phyloP scores from a whole-genome alignment of 139 green algal species.

The Closterium sp. region DNA sequence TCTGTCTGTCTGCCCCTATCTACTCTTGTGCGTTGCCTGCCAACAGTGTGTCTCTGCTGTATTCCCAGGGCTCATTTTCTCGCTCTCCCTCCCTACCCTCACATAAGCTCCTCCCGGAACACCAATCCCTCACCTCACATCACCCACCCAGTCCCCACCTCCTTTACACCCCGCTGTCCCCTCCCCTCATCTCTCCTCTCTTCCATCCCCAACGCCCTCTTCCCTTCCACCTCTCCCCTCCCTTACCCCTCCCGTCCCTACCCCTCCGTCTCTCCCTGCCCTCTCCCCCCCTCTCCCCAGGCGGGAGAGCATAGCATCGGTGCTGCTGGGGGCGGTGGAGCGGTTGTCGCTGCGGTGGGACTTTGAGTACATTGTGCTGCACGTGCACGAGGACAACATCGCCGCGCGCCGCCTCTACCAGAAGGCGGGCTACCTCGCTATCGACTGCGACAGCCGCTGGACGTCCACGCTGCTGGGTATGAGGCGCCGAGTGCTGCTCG shows the following conservation, averaged over 20 bases:
- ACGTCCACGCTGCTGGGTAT: conserved; percentile 9
- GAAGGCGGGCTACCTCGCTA: conserved; percentile 23
- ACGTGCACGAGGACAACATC: conserved; percentile 46
- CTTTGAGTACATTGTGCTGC: conserved; percentile 31
- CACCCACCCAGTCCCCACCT: no score
- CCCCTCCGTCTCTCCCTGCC: background rate
- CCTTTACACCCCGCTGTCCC: no score
- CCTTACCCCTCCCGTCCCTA: background rate
- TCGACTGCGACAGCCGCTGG: conserved; percentile 29
- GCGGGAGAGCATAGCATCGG: conserved; percentile 8
- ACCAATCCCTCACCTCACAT: background rate
- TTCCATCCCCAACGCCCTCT: background rate
- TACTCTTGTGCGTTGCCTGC: background rate
- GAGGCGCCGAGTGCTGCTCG: conserved; percentile 32
- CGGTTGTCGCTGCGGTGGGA: conserved; percentile 7
- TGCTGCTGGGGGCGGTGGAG: conserved; percentile 31
- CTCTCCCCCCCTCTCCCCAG: background rate
- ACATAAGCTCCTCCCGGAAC: background rate
- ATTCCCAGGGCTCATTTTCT: background rate
- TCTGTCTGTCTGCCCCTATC: no score
- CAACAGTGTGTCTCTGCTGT: background rate
- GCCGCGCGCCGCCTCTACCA: conserved; percentile 35
- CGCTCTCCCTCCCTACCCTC: background rate
- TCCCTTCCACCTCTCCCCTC: background rate
- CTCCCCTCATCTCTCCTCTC: background rate